Percentiles rank a stretch among this genome's conserved stretches.
Evolutionary conservation across 78 protist genomes (phyloP).

Genomic region (Dictyostelium brefeldianum): DNA sequence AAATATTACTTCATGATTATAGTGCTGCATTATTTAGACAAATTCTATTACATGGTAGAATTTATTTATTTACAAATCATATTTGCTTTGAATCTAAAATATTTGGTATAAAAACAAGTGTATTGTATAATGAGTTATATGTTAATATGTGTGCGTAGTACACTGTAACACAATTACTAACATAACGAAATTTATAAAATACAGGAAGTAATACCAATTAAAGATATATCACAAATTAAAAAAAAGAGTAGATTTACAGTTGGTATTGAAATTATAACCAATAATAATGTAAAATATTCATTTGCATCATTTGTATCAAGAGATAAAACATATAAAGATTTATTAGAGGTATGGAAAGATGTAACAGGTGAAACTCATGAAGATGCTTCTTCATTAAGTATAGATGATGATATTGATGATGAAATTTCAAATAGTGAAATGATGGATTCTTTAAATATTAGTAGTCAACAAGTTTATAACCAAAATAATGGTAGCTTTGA

Average conservation of each 20-base stretch:
- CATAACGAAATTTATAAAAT: no score
- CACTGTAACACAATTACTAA: no score
- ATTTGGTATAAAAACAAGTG: slow-evolving; percentile 67
- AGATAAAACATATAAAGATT: slow-evolving; percentile 70
- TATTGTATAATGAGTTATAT: no score
- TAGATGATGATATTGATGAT: slow-evolving; percentile 63
- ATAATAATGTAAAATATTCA: slow-evolving; percentile 19
- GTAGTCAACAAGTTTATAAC: not conserved
- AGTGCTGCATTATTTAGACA: slow-evolving; percentile 62
- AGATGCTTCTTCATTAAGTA: slow-evolving; percentile 60
- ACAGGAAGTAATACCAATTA: slow-evolving; percentile 43
- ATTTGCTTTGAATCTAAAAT: slow-evolving; percentile 78
- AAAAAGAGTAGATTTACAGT: slow-evolving; percentile 52
- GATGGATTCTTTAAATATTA: no score
- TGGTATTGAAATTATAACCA: slow-evolving; percentile 41
- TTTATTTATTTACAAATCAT: slow-evolving; percentile 52
- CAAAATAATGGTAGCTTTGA: not conserved
- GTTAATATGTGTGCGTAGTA: no score
- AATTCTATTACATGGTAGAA: slow-evolving; percentile 58
- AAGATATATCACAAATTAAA: slow-evolving; percentile 33
- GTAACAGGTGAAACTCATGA: slow-evolving; percentile 78
- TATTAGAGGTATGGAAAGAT: slow-evolving; percentile 52
- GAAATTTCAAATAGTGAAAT: slow-evolving; percentile 18
- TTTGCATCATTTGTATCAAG: slow-evolving; percentile 78
- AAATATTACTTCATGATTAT: slow-evolving; percentile 49